These are phyloP conservation scores for Fusarium poae DNA, from an alignment of 2,329 filamentous ascomycete genomes.

Conservation along the genomic window DNA sequence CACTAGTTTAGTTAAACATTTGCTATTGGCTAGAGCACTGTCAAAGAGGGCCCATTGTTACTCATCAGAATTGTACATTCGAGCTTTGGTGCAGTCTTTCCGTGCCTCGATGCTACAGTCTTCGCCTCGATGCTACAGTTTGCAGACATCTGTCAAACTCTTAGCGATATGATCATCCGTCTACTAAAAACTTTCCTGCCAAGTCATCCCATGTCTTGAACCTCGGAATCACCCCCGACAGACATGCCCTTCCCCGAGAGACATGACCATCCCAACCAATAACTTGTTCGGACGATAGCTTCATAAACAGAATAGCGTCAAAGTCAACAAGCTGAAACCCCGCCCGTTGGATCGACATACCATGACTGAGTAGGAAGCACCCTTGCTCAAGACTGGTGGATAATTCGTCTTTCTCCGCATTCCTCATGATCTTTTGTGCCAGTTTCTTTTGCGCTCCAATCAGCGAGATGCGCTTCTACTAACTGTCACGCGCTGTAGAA, in stretches of 20 bases:
- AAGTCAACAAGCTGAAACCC: slow-evolving; percentile 14
- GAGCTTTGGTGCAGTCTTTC: background rate
- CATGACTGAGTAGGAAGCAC: background rate
- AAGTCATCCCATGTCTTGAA: background rate
- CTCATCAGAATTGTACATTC: background rate
- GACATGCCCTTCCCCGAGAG: background rate
- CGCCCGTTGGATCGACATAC: slow-evolving; percentile 1
- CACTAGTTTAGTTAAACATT: rapidly evolving
- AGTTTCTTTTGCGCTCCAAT: slow-evolving; percentile 20
- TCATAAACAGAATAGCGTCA: slow-evolving; percentile 7
- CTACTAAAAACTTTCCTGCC: background rate
- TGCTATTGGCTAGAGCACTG: background rate
- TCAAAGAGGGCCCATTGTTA: background rate
- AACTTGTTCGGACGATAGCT: background rate
- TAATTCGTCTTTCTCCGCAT: slow-evolving; percentile 6
- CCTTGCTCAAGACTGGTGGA: slow-evolving; percentile 12
- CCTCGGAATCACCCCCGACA: slow-evolving; percentile 2
- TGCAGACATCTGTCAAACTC: background rate
- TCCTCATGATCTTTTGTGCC: background rate
- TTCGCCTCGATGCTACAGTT: background rate
- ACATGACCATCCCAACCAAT: slow-evolving; percentile 7
- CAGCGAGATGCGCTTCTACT: slow-evolving; percentile 14
- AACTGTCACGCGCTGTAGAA: slow-evolving; percentile 17
- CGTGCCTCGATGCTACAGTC: background rate
- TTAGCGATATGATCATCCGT: background rate